Conservation (phyloP, 495 filamentous ascomycete genomes). For the Penicillium dipodomyicola region DNA sequence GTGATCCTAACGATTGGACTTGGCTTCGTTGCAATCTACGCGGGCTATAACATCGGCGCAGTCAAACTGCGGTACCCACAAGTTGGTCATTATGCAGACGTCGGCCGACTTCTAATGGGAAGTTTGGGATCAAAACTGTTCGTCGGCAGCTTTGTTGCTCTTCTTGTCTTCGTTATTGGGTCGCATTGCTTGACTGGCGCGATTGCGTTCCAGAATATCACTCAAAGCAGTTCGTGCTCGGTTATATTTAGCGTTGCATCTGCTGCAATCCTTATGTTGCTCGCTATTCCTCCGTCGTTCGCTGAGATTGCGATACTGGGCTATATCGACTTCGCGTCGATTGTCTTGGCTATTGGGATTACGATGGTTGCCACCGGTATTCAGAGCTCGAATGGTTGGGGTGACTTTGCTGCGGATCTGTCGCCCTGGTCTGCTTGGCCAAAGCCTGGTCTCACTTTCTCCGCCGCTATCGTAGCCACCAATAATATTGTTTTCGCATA, state of each 20-base stretch:
- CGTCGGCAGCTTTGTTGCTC: slow-evolving; percentile 54
- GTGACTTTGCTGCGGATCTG: slow-evolving; percentile 22
- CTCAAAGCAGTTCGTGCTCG: slow-evolving; percentile 57
- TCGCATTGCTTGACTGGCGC: slow-evolving; percentile 68
- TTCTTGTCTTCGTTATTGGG: slow-evolving; percentile 64
- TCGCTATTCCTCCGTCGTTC: slow-evolving; percentile 56
- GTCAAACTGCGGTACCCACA: slow-evolving; percentile 63
- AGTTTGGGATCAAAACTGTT: slow-evolving; percentile 56
- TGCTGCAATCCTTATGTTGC: slow-evolving; percentile 53
- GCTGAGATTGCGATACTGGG: slow-evolving; percentile 54
- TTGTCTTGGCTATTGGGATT: slow-evolving; percentile 61
- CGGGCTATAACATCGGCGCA: slow-evolving; percentile 65
- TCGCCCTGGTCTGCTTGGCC: slow-evolving; percentile 34
- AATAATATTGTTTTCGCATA: slow-evolving; percentile 67
- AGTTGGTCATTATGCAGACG: slow-evolving; percentile 64
- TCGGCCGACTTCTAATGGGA: slow-evolving; percentile 59
- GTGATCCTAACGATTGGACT: slow-evolving; percentile 53
- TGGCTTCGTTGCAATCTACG: slow-evolving; percentile 67
- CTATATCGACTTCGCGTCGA: slow-evolving; percentile 61
- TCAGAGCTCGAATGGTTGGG: slow-evolving; percentile 29
- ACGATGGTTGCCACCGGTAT: slow-evolving; percentile 64
- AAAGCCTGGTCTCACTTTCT: slow-evolving; percentile 27
- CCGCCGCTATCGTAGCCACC: slow-evolving; percentile 52
- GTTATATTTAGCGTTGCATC: slow-evolving; percentile 61
- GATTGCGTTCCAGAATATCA: slow-evolving; percentile 62